Percentiles rank a stretch among this genome's conserved stretches.
These are phyloP conservation scores for Chaetomium fimeti DNA, from an alignment of 495 filamentous ascomycete genomes.

Conservation along the genomic window DNA sequence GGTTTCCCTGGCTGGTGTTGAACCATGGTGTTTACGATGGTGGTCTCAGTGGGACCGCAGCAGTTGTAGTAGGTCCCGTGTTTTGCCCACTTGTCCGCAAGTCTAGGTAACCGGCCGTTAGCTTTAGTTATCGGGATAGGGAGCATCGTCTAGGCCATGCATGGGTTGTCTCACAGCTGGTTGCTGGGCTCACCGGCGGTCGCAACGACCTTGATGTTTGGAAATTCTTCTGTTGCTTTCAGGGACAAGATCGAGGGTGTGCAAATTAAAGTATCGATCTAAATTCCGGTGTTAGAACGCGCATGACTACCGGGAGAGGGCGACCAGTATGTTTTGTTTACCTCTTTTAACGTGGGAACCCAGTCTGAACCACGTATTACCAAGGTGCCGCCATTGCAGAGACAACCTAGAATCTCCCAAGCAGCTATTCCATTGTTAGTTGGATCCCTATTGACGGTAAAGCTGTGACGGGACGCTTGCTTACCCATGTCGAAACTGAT, in stretches of 20 bases:
- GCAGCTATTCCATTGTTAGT: conserved; percentile 29
- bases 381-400: conserved; percentile 43
- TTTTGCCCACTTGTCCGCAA: conserved; percentile 36
- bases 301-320: neutral
- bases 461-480: neutral
- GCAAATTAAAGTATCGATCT: conserved; percentile 38
- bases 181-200: conserved; percentile 38
- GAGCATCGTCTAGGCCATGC: no score
- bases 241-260: conserved; percentile 37
- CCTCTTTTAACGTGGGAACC: conserved; percentile 4
- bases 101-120: neutral
- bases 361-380: conserved; percentile 14
- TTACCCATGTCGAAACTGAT: conserved; percentile 46
- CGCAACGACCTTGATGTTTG: conserved; percentile 39
- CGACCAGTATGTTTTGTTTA: neutral
- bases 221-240: conserved; percentile 30
- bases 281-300: no score
- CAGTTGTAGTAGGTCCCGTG: conserved; percentile 38
- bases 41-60: conserved; percentile 44
- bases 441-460: neutral
- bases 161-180: conserved; percentile 16
- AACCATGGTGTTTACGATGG: conserved; percentile 40
- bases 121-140: neutral
- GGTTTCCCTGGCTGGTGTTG: conserved; percentile 32
- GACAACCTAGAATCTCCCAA: conserved; percentile 42